phyloP scores from a whole-genome alignment of 306 rosid species.

The Lagenaria siceraria region DNA sequence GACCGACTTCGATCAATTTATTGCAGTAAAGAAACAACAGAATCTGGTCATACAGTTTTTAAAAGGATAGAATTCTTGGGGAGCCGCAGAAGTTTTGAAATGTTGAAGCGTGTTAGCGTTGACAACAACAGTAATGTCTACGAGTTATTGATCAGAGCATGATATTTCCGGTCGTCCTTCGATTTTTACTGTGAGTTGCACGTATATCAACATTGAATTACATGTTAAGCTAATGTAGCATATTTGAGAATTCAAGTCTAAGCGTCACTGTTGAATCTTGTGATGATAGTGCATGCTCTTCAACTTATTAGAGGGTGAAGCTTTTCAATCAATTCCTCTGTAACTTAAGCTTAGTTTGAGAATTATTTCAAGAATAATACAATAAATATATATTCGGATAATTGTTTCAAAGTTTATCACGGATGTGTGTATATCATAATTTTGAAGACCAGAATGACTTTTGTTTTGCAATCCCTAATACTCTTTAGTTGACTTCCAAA shows the following conservation, averaged over 20 bases:
- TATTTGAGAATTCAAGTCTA: not conserved
- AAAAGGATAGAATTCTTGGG: constrained; percentile 75
- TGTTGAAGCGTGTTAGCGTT: constrained; percentile 74
- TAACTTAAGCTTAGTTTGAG: not conserved
- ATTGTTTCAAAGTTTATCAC: not conserved
- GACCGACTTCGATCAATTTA: constrained; percentile 75
- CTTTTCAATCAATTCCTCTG: not conserved
- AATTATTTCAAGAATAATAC: not conserved
- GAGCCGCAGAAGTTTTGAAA: constrained; percentile 76
- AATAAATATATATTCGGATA: not conserved
- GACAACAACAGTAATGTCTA: constrained; percentile 90
- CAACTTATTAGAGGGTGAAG: not conserved
- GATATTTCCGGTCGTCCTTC: constrained; percentile 5
- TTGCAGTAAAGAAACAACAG: constrained; percentile 49
- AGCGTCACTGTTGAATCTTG: not conserved
- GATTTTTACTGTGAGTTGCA: not conserved
- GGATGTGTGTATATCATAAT: not conserved
- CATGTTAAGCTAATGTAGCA: not conserved
- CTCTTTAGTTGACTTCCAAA: too few species aligned
- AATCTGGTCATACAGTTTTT: constrained; percentile 39
- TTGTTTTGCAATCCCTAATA: not conserved
- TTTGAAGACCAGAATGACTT: not conserved
- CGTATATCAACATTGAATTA: not conserved
- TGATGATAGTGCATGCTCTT: not conserved
- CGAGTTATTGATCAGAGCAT: constrained; percentile 76